Conservation (phyloP, 345 rosid genomes). For the Triadica sebifera region DNA sequence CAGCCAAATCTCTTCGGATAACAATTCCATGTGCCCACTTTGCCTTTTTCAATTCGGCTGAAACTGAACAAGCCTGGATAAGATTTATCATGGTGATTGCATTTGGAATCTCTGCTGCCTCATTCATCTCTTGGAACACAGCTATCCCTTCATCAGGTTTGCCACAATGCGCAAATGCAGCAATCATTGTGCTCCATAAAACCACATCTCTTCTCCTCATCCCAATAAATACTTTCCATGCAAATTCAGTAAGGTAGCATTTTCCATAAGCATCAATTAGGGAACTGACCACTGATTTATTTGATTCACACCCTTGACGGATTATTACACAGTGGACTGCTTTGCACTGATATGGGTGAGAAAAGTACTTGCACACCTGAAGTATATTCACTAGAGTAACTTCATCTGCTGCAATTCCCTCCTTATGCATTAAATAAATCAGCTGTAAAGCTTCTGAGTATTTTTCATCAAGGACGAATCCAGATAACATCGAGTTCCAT, state of each 20-base stretch:
- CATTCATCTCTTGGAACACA: constrained; percentile 49
- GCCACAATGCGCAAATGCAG: constrained; percentile 51
- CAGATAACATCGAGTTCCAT: constrained; percentile 66
- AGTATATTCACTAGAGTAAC: constrained; percentile 57
- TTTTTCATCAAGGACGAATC: constrained; percentile 47
- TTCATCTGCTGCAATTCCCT: constrained; percentile 42
- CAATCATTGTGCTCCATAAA: constrained; percentile 71
- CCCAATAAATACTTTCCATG: constrained; percentile 42
- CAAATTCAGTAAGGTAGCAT: constrained; percentile 42
- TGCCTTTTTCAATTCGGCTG: constrained; percentile 53
- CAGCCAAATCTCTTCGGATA: constrained; percentile 51
- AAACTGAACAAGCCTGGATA: constrained; percentile 60
- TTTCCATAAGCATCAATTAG: constrained; percentile 64
- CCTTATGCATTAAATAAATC: constrained; percentile 45
- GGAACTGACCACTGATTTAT: constrained; percentile 43
- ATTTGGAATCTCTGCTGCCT: constrained; percentile 39
- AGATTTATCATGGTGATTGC: constrained; percentile 47
- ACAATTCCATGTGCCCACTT: constrained; percentile 71
- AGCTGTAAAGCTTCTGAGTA: constrained; percentile 43
- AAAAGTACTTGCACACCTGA: constrained; percentile 50
- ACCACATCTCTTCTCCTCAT: constrained; percentile 45
- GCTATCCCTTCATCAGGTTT: constrained; percentile 51
- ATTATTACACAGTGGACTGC: constrained; percentile 53
- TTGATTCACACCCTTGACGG: constrained; percentile 41
- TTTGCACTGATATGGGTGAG: constrained; percentile 43